Evolutionary conservation across 495 filamentous ascomycete genomes (phyloP), one percentile per base, ranked within the genome.

Genomic region (Aspergillus funiculosus): DNA sequence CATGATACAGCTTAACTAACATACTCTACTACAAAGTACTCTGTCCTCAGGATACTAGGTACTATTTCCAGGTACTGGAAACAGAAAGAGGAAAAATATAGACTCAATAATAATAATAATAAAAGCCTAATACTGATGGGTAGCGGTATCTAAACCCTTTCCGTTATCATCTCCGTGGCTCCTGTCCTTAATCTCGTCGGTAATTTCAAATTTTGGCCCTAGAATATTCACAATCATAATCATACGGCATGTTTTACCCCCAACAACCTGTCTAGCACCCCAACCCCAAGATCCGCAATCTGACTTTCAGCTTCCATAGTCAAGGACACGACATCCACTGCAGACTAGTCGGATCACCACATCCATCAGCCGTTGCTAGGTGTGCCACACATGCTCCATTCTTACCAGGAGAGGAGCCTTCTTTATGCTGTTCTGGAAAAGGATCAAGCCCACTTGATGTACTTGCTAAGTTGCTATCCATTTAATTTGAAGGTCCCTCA

Each of bases 111-210:
- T 39, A 24, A 17, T 39, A 46, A 19, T 28, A 35, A 40, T 42
- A 40, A 24, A 11, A 17, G 24, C 17, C 14, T 25, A 40, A 19
- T 17, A 14, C 31, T 31, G 18, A 25, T 48, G 30, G 42, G 20
- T 31, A 40, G 22, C 29, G 29, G 10, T 17, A 3, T 8, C 46
- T 39, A 47, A 20, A 39, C 47, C 32, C 27, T 37, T 47, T 58
- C 46, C 48, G 56, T 44, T 27, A 48, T 49, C 47, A 56, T 46
- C 44, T 50, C 28, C 46, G 37, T 47, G 37, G 43, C 28, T 47
- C 19, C 34, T 51, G 7, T n/a, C n/a, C n/a, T n/a, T n/a, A n/a
- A n/a, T n/a, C n/a, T n/a, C n/a, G n/a, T n/a, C n/a, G 27, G n/a
- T 10, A 28, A 32, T 24, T 11, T 21, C 17, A 11, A 19, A 34